Conservation (phyloP, 2,329 filamentous ascomycete species). For the Xylariales sp. region DNA sequence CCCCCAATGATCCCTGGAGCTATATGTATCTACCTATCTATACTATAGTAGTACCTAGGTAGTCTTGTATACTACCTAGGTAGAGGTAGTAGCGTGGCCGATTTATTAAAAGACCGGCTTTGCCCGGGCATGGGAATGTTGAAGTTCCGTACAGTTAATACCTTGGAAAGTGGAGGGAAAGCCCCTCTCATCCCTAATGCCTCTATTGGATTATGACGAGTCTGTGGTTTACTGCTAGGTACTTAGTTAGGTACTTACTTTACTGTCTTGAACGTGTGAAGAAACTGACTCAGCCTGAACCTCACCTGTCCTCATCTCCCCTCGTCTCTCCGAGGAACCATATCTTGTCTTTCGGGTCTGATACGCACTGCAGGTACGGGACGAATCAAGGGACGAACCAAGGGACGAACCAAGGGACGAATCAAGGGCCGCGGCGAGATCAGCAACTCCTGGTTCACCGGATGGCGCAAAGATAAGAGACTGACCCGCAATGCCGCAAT, state of each 20-base stretch:
- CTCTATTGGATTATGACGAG: background rate
- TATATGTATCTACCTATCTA: background rate
- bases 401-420: no score
- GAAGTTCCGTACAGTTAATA: background rate
- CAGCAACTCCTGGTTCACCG: slow-evolving; percentile 34
- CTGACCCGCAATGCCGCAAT: slow-evolving; percentile 22
- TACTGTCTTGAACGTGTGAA: background rate
- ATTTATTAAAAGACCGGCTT: background rate
- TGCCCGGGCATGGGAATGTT: slow-evolving; percentile 16
- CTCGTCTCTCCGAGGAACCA: slow-evolving; percentile 25
- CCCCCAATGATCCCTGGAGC: background rate
- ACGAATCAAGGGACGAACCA: slow-evolving; percentile 37
- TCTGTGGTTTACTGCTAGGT: no score
- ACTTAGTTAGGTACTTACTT: no score
- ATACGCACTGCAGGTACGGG: slow-evolving; percentile 38
- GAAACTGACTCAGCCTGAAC: slow-evolving; percentile 30
- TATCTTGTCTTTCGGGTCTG: slow-evolving; percentile 29
- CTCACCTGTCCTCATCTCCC: slow-evolving; percentile 26
- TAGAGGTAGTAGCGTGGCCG: background rate
- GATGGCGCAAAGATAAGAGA: slow-evolving; percentile 39
- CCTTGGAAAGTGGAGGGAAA: background rate
- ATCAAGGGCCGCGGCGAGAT: slow-evolving; percentile 34
- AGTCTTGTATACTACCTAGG: no score
- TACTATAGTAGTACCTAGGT: no score
- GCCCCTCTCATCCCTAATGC: background rate